Base-by-base conservation (phyloP, 805 yeast species). In the Suhomyces faveliae region DNA sequence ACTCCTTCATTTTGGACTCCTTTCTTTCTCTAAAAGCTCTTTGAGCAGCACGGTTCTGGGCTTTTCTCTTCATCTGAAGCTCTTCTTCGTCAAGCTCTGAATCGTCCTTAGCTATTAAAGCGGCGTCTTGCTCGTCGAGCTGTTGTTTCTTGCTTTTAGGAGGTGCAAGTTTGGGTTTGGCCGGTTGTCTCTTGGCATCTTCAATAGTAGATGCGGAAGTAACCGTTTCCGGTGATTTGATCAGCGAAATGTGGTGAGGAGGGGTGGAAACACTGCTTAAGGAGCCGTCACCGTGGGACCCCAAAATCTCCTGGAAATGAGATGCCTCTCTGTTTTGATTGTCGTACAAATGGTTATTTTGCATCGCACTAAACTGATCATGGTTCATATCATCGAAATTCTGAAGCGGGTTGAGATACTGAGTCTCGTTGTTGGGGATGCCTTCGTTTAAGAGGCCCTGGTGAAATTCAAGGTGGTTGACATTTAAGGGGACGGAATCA, bases 31-130 rank as follows among this genome's bases (percentile, higher is more conserved):
- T 72, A 65, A 87, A 89, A 2, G 96, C 96, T 55, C 90, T 73
- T 67, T 89, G 96, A 1, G 96, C 96, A 9, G 91, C 91, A 58
- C 96, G 73, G 61, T 88, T 87, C 62, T 85, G 94, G 2, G 89
- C 89, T 60, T 83, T 86, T 45, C 87, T 77, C 62, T 80, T 82
- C 52, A 76, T 69, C 15, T 74, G 75, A 5, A 79, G 56, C 50
- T 81, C 73, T 17, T 63, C 67, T 47, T 71, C 76, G 9, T 60
- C 62, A 39, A 73, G 57, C 35, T 67, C 67, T 4, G 70, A 55
- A 47, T 71, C 77, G 51, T 71, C 77, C 47, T 51, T 60, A 19
- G 69, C 57, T 35, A 72, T 61, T 29, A 71, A 57, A 33, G 60
- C 56, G 25, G 71, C 67, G 52, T 72, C 77, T 42, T 59, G 62